Conservation (phyloP, 495 filamentous ascomycete genomes). For the Aspergillus conjunctus region DNA sequence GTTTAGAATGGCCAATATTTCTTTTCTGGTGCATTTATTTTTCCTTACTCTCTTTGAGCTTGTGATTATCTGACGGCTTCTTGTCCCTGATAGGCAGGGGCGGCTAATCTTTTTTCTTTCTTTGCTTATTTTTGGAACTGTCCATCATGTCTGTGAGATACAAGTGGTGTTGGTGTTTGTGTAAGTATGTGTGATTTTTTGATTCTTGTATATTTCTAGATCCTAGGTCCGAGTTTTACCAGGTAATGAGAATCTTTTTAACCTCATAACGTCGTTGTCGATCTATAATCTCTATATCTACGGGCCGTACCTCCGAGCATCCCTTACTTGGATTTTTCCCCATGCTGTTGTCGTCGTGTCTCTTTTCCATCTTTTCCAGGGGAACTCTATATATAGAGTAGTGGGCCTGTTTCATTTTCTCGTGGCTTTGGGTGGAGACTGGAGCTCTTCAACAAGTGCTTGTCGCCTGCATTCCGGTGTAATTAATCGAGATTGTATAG, state of each 20-base stretch:
- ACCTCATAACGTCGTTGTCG: no score
- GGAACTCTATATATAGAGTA: no score
- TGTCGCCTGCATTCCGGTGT: no score
- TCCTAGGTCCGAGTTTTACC: not conserved
- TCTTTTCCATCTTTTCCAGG: no score
- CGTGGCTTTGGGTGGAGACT: no score
- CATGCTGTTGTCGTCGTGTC: no score
- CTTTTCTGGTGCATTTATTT: constrained; percentile 19
- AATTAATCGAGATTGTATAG: no score
- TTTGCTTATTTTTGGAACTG: constrained; percentile 20
- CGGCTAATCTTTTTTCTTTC: constrained; percentile 15
- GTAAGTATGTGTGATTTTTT: constrained; percentile 17
- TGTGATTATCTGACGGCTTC: constrained; percentile 20
- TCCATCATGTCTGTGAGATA: constrained; percentile 20
- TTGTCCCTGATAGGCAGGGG: constrained; percentile 14
- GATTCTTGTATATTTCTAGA: constrained; percentile 20
- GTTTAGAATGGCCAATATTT: constrained; percentile 11
- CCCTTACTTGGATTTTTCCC: no score
- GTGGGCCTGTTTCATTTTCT: no score
- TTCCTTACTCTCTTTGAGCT: constrained; percentile 8
- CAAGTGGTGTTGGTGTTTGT: constrained; percentile 20
- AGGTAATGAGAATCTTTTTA: not conserved
- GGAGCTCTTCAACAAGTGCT: no score
- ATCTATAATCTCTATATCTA: no score
- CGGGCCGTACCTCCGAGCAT: no score